Base-by-base conservation (phyloP, 2,329 filamentous ascomycete genomes). In the Apiospora aurea region DNA sequence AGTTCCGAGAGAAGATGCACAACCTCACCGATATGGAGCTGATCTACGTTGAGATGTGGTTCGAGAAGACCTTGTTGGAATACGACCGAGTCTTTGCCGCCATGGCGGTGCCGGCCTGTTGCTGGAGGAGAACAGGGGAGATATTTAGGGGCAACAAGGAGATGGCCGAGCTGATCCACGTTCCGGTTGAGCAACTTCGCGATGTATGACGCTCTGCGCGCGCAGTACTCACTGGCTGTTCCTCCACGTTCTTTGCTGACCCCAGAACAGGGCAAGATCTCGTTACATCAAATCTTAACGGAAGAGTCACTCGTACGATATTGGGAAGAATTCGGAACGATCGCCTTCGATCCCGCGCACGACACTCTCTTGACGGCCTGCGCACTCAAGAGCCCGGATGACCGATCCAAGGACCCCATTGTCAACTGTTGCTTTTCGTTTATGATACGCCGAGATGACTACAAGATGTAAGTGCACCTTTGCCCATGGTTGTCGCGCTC, bases 281-380 rank as follows among this genome's bases (percentile, higher is more conserved):
- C 96, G 16, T 89, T 99, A 67, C 96, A 99, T 80, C 95, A 99
- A 81, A 97, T 99, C 74, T 90, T 99, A 64, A 95, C 94, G 2
- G 96, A 99, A 84, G 94, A 97, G 74, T 97, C 95, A 53, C 90
- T 97, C 73, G 96, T 98, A 71, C 94, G 94, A 77, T 99, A 99
- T 79, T 99, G 96, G 96, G 96, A 99, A 83, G 97, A 99, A 79
- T 99, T 99, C 79, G 95, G 96, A 69, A 96, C 95, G 6, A 98
- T 99, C 77, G 97, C 96, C 13, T 99, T 99, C 82, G 96, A 99
- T 80, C 91, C 92, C 72, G 92, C 90, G 13, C 96, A 98, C 80
- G 97, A 99, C 81, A 97, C 96, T 29, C 94, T 99, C 78, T 86
- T 99, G 76, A 99, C 96, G 29, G 96, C 94, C 75, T 99, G 96